A percentile compares a stretch with the other conserved stretches of the same genome.
Conservation (phyloP, 2,329 filamentous ascomycete species). For the Fusarium udum region DNA sequence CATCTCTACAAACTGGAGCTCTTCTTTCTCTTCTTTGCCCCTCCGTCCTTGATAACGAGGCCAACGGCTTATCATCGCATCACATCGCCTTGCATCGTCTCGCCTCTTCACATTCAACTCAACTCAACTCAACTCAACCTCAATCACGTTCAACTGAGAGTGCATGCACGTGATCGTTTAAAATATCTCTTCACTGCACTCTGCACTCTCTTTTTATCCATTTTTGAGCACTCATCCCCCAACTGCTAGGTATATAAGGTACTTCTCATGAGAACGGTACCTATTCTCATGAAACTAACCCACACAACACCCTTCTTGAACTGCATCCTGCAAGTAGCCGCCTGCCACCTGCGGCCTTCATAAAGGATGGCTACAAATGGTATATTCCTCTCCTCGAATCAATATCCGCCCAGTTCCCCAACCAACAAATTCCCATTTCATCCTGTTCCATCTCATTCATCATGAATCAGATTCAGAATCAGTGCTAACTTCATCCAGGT, state of each 20-base stretch:
- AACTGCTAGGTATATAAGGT: background rate
- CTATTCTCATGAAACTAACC: constrained; percentile 27
- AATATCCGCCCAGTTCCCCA: background rate
- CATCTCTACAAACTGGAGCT: constrained; percentile 17
- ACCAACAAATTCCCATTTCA: background rate
- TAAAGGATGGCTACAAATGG: constrained; percentile 48
- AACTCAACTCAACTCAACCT: constrained; percentile 13
- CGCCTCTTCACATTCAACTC: constrained; percentile 26
- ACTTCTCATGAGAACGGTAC: constrained; percentile 38
- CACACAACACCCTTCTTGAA: constrained; percentile 34
- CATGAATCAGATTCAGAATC: background rate
- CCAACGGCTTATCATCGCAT: constrained; percentile 41
- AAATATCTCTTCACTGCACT: constrained; percentile 6
- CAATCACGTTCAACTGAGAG: constrained; percentile 4
- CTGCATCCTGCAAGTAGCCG: constrained; percentile 37
- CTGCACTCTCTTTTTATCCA: constrained; percentile 12
- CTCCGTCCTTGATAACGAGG: constrained; percentile 40
- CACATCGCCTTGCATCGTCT: constrained; percentile 13
- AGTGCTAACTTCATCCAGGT: constrained; percentile 38
- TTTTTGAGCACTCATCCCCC: background rate
- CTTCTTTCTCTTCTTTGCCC: constrained; percentile 16
- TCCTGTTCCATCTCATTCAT: constrained; percentile 8
- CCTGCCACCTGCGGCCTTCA: constrained; percentile 32
- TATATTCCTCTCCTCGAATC: constrained; percentile 20
- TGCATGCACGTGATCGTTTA: constrained; percentile 6